Percentiles rank a stretch among this genome's conserved stretches.
These are phyloP conservation scores for Paratinospora sagittata DNA, from an alignment of 164 flowering plant species.

Conservation along the genomic window DNA sequence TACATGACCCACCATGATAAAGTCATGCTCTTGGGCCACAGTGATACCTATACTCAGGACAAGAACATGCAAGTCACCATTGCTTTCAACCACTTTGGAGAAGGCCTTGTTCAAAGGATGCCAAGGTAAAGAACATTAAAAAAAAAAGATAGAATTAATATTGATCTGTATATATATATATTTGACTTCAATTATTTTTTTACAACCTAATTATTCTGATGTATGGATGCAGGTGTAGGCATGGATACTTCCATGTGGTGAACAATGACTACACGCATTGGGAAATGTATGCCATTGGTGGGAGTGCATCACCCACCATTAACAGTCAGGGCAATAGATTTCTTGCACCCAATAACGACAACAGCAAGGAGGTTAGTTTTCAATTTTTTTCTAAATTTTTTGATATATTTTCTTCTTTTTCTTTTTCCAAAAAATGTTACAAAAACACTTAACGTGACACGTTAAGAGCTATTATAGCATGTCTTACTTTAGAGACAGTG, in stretches of 20 bases:
- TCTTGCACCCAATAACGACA: conserved; percentile 47
- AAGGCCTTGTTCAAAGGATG: conserved; percentile 80
- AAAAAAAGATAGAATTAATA: neutral
- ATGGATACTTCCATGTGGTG: conserved; percentile 87
- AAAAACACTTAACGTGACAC: no score
- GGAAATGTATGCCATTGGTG: conserved; percentile 94
- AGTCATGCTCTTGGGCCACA: conserved; percentile 79
- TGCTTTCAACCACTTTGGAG: conserved; percentile 84
- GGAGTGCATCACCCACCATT: conserved; percentile 76
- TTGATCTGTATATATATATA: no score
- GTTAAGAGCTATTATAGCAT: no score
- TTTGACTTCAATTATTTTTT: no score
- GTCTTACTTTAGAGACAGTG: no score
- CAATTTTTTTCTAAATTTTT: neutral
- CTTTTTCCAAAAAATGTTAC: no score
- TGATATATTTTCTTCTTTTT: neutral
- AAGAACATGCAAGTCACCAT: conserved; percentile 79
- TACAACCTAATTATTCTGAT: neutral
- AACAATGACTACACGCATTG: conserved; percentile 91
- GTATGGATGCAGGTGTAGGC: conserved; percentile 55
- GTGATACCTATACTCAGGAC: conserved; percentile 63
- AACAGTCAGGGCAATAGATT: conserved; percentile 82
- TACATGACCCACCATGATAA: conserved; percentile 82
- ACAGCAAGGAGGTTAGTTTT: conserved; percentile 56
- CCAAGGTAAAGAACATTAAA: conserved; percentile 59